These are phyloP conservation scores for Nasturtium officinale DNA, from an alignment of 345 rosid genomes.

Conservation along the genomic window DNA sequence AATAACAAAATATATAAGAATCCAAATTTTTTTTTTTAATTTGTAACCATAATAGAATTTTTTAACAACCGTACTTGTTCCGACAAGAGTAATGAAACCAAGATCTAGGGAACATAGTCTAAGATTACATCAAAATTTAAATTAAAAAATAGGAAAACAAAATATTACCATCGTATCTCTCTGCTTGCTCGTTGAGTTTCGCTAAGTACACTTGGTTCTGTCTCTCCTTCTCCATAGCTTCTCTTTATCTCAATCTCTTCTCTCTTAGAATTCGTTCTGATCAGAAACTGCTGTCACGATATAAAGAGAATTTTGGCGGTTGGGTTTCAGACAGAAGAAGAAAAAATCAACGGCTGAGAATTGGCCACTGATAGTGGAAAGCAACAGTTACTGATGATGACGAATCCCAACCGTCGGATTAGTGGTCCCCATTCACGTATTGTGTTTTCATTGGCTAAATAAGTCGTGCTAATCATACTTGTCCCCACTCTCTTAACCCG, in stretches of 20 bases:
- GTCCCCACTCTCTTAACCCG: background rate
- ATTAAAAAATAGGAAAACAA: background rate
- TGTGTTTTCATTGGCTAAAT: constrained; percentile 13
- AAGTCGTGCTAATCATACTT: constrained; percentile 25
- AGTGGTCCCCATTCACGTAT: background rate
- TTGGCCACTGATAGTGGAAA: constrained; percentile 16
- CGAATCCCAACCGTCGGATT: constrained; percentile 39
- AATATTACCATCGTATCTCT: constrained; percentile 74
- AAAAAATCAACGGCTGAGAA: constrained; percentile 38
- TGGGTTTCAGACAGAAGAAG: constrained; percentile 41
- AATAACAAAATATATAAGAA: background rate
- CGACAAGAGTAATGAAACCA: background rate
- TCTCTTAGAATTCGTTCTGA: constrained; percentile 23
- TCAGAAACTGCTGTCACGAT: constrained; percentile 17
- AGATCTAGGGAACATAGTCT: constrained; percentile 13
- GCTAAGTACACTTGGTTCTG: constrained; percentile 77
- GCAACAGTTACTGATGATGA: constrained; percentile 7
- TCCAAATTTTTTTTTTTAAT: background rate
- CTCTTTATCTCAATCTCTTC: constrained; percentile 25
- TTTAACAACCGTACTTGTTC: background rate
- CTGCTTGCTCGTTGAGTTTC: constrained; percentile 85
- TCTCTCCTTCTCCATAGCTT: constrained; percentile 73
- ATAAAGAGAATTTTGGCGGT: constrained; percentile 37
- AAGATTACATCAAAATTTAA: background rate
- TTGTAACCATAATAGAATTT: background rate